Percentiles rank a stretch among this genome's conserved stretches.
These are phyloP conservation scores for Clohesyomyces aquaticus DNA, from an alignment of 495 filamentous ascomycete species.

Conservation along the genomic window DNA sequence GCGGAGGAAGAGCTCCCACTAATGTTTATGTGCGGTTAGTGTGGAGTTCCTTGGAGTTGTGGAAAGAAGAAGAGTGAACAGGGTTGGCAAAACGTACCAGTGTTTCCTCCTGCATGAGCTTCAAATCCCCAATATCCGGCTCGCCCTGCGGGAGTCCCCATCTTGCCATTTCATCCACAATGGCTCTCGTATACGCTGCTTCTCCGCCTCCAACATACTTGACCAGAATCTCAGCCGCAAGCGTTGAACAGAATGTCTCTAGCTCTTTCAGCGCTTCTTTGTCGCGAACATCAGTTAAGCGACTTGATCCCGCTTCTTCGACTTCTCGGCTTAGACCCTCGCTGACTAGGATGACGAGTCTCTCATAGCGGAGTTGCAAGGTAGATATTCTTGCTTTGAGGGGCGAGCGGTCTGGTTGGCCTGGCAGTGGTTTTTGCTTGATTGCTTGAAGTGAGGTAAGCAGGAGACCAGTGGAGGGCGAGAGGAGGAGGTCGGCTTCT, in stretches of 20 bases:
- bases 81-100: constrained; percentile 41
- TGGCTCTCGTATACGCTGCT: constrained; percentile 61
- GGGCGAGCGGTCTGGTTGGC: constrained; percentile 49
- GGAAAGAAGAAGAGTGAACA: background rate
- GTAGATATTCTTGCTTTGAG: constrained; percentile 62
- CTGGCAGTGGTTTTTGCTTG: constrained; percentile 72
- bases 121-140: constrained; percentile 34
- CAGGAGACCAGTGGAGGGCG: constrained; percentile 70
- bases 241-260: constrained; percentile 52
- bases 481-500: constrained; percentile 79
- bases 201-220: constrained; percentile 63
- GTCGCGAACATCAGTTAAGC: constrained; percentile 50
- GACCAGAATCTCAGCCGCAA: constrained; percentile 52
- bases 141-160: constrained; percentile 32
- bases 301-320: constrained; percentile 15
- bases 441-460: constrained; percentile 73
- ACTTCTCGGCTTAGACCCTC: constrained; percentile 47
- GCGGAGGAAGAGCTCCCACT: constrained; percentile 75
- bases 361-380: constrained; percentile 66
- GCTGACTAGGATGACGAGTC: constrained; percentile 70
- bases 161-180: constrained; percentile 54
- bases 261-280: constrained; percentile 59
- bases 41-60: background rate
- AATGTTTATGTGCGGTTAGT: constrained; percentile 1
- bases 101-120: constrained; percentile 49